These are phyloP conservation scores for Bretschneidera sinensis DNA, from an alignment of 345 rosid species.

Conservation along the genomic window DNA sequence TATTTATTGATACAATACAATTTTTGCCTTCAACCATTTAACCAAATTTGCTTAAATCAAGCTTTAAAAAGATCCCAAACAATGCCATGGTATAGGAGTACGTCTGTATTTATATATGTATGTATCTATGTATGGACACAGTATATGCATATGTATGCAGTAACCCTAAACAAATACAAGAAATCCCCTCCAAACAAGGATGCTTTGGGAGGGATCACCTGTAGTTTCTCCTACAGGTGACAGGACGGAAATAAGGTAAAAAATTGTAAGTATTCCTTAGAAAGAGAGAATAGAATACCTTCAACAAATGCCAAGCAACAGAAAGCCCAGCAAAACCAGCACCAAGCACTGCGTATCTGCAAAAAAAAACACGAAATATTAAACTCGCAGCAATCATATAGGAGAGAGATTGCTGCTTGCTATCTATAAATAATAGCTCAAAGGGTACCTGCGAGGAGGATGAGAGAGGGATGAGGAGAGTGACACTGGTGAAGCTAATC, in stretches of 20 bases:
- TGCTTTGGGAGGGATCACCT: neutral
- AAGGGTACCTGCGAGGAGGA: constrained; percentile 23
- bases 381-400: neutral
- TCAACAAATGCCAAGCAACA: constrained; percentile 76
- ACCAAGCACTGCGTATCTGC: constrained; percentile 88
- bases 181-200: neutral
- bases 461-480: constrained; percentile 17
- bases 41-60: too few species aligned
- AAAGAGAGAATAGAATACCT: constrained; percentile 28
- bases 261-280: neutral
- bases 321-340: constrained; percentile 98
- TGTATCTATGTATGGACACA: too few species aligned
- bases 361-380: neutral
- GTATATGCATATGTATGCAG: too few species aligned
- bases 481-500: constrained; percentile 10
- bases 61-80: too few species aligned
- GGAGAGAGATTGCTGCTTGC: neutral
- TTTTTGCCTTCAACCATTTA: too few species aligned
- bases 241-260: neutral
- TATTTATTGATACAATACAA: too few species aligned
- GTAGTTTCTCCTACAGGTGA: neutral
- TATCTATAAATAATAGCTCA: neutral
- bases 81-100: too few species aligned
- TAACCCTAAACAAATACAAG: neutral
- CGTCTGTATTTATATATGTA: too few species aligned